A percentile compares a stretch with the other conserved stretches of the same genome.
phyloP scores from a whole-genome alignment of 1,284 basidiomycete species.

The Xanthoconium separans region DNA sequence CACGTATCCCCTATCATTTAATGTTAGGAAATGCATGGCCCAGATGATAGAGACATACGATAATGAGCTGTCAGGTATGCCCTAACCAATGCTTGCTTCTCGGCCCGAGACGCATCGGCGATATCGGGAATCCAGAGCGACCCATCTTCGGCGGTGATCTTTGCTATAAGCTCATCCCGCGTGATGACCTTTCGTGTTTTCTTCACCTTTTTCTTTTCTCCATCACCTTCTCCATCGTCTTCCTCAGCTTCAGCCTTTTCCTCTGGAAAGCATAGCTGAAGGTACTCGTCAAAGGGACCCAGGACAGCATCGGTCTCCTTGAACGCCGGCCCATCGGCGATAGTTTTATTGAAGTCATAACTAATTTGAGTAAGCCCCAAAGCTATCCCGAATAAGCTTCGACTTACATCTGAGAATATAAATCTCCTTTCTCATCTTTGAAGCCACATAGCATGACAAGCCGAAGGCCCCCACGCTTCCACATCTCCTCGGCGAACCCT shows the following conservation, averaged over 20 bases:
- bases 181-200: neutral
- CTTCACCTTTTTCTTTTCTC: neutral
- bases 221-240: neutral
- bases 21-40: fast-evolving
- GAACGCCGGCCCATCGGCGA: neutral
- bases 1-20: neutral
- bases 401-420: neutral
- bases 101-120: neutral
- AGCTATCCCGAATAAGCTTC: neutral
- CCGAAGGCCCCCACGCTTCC: neutral
- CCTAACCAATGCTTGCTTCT: neutral
- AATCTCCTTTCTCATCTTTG: neutral
- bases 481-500: neutral
- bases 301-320: neutral
- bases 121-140: neutral
- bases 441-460: neutral
- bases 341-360: neutral
- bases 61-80: neutral
- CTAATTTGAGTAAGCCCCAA: fast-evolving
- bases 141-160: neutral
- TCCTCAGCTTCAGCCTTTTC: neutral
- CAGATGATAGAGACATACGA: neutral
- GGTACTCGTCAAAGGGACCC: neutral
- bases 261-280: neutral
- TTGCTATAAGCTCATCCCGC: neutral